A percentile compares a stretch with the other conserved stretches of the same genome.
These are phyloP conservation scores for Tylopilus sp. DNA, from an alignment of 768 basidiomycete genomes.

Conservation along the genomic window DNA sequence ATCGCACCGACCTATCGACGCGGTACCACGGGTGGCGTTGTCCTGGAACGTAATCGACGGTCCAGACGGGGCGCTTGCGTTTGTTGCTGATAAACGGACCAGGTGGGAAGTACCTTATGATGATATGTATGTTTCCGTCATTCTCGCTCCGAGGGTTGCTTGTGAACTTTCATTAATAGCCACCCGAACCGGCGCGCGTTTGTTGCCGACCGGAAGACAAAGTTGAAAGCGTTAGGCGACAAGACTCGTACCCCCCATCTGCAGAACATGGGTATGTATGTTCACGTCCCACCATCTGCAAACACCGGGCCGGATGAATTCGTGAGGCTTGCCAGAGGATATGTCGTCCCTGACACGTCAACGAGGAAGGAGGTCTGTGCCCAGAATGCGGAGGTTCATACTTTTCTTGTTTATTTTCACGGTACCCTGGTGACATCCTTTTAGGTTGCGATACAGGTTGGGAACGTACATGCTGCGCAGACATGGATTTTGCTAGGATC, in stretches of 20 bases:
- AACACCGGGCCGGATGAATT: slow-evolving; percentile 41
- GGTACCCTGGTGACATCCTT: not conserved
- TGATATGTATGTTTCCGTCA: slow-evolving; percentile 54
- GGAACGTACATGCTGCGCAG: slow-evolving; percentile 55
- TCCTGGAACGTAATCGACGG: slow-evolving; percentile 52
- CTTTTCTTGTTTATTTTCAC: not conserved
- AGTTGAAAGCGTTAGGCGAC: slow-evolving; percentile 61
- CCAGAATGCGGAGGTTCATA: slow-evolving; percentile 54
- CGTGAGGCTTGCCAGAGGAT: slow-evolving; percentile 58
- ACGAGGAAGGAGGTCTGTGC: slow-evolving; percentile 46
- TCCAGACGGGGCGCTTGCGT: slow-evolving; percentile 55
- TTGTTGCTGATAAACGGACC: slow-evolving; percentile 53
- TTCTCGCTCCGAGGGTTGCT: not conserved
- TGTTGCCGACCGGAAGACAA: slow-evolving; percentile 29
- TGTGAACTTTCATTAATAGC: slow-evolving; percentile 25
- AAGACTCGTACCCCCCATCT: slow-evolving; percentile 43
- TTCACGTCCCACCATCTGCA: slow-evolving; percentile 11
- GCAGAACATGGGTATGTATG: slow-evolving; percentile 58
- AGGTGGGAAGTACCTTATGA: slow-evolving; percentile 75
- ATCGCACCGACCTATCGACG: slow-evolving; percentile 60
- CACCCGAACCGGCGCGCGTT: slow-evolving; percentile 31
- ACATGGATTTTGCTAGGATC: slow-evolving; percentile 65
- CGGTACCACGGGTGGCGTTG: slow-evolving; percentile 57
- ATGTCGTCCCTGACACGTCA: slow-evolving; percentile 43
- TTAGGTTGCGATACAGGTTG: slow-evolving; percentile 59